A percentile compares a stretch with the other conserved stretches of the same genome.
phyloP scores from a whole-genome alignment of 2,329 filamentous ascomycete genomes.

The Aureobasidium sp. region DNA sequence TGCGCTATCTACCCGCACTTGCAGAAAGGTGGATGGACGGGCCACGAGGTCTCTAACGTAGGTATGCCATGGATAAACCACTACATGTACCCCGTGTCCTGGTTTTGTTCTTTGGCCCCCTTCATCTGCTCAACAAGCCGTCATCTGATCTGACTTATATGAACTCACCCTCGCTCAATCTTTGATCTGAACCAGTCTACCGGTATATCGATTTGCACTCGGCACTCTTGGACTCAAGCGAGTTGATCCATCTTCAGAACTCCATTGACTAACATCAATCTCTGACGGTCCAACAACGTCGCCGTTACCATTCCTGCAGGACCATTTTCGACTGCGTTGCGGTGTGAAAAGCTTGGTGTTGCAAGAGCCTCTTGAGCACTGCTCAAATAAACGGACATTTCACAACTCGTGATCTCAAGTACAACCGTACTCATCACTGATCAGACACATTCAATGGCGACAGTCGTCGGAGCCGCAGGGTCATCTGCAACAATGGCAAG shows the following conservation, averaged over 20 bases:
- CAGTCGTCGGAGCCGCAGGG: background rate
- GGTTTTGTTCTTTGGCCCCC: constrained; percentile 1
- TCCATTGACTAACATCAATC: background rate
- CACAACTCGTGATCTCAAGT: background rate
- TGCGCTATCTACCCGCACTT: constrained; percentile 9
- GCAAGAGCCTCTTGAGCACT: background rate
- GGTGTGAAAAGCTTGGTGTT: background rate
- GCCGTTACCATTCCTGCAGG: background rate
- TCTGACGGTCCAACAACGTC: constrained; percentile 2
- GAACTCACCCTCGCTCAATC: background rate
- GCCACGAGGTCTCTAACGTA: constrained; percentile 6
- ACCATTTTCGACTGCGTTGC: background rate
- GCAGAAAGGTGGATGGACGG: constrained; percentile 1
- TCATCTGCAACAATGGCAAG: constrained; percentile 1
- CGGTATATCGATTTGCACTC: background rate
- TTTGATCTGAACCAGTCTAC: constrained; percentile 6
- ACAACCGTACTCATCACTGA: background rate
- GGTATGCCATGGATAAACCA: background rate
- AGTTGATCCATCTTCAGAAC: background rate
- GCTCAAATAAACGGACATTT: background rate
- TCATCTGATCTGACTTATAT: constrained; percentile 1
- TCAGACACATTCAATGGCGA: background rate
- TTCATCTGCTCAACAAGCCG: background rate
- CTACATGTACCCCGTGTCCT: background rate
- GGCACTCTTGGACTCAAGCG: background rate